Base-by-base conservation (phyloP, 352 stramenopile species). In the Phytophthora agathidicida region DNA sequence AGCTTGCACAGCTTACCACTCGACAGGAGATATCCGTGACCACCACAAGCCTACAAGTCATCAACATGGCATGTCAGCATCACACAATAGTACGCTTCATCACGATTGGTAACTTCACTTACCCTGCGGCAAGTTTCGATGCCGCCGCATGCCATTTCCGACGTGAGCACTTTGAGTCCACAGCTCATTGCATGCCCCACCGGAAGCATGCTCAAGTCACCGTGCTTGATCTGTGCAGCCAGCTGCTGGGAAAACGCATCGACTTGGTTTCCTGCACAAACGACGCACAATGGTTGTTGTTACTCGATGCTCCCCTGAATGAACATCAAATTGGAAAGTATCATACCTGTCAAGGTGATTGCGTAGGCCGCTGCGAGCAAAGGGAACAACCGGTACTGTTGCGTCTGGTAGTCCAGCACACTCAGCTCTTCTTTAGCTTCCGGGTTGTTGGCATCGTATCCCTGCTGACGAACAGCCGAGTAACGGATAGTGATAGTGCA, bases 371-470 rank as follows among this genome's bases (percentile, higher is more conserved):
- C 76, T 10, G 95, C 95, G 27, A 99, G 62, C 32, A 97, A 68
- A 24, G 95, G 94, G 27, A 98, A 80, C 11, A 99, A 77, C 16
- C 95, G 90, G 72, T 98, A 96, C 68, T 98, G 94, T 70, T 99
- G 95, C 67, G 93, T 92, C 45, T 94, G 91, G 66, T 98, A 98
- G 58, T 98, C 93, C 33, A 99, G 70, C 55, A 99, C 87, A 60
- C 96, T 93, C 16, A 90, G 47, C 68, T 98, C 93, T 1, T 72
- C 66, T 20, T 70, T 82, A 0, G 67, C 53, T 1, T 76, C 64
- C 39, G 80, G 88, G 1, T 70, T 57, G 38, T 77, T 87, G 13
- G 68, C 75, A 41, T 89, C 67, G 36, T 81, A 83, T 0, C 96
- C 96, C 65, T 99, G 96, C 9, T 80, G 66, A 30, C 96, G 88